These are phyloP conservation scores for Polygonum aviculare DNA, from an alignment of 148 eudicot species.

Conservation along the genomic window DNA sequence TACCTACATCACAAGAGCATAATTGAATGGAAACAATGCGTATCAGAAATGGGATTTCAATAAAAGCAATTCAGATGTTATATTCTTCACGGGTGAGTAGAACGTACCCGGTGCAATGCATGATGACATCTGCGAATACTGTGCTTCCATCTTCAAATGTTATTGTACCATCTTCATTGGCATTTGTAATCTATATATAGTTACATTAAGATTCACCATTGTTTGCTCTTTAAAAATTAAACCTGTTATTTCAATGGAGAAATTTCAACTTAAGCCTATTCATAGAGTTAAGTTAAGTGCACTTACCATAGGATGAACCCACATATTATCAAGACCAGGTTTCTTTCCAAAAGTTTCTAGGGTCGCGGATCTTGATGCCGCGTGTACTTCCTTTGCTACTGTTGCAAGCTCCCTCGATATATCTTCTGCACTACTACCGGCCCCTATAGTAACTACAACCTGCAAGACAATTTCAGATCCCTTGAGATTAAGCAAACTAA, in stretches of 20 bases:
- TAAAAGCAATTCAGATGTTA: background rate
- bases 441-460: conserved; percentile 20
- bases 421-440: conserved; percentile 16
- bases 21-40: background rate
- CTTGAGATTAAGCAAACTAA: background rate
- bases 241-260: too few species aligned
- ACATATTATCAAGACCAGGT: conserved; percentile 9
- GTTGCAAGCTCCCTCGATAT: conserved; percentile 10
- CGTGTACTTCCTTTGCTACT: conserved; percentile 20
- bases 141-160: conserved; percentile 29
- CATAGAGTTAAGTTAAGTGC: background rate
- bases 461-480: background rate
- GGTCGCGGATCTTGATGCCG: conserved; percentile 10
- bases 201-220: background rate
- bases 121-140: conserved; percentile 22
- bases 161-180: conserved; percentile 26
- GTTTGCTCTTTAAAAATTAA: background rate
- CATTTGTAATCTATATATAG: conserved; percentile 17
- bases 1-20: conserved; percentile 18
- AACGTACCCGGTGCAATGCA: conserved; percentile 42
- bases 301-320: conserved; percentile 14
- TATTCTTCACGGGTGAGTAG: background rate
- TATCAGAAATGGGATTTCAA: background rate
- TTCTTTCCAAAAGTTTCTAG: background rate
- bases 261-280: background rate